Conservation (phyloP, 192 early-diverging fungal species). For the Umbelopsis vinacea region DNA sequence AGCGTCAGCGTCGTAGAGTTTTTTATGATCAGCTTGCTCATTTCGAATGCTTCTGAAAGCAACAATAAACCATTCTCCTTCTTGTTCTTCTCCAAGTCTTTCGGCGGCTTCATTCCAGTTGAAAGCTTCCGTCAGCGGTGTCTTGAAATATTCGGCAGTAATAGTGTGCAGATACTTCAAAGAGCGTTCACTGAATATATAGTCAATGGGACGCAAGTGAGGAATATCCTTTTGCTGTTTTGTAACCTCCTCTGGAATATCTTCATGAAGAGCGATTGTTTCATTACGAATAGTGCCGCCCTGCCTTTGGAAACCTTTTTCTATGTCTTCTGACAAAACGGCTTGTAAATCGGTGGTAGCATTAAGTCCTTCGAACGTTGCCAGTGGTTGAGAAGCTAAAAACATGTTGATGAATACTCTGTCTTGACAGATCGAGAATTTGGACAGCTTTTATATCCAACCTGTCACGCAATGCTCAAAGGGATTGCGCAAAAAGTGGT, state of each 20-base stretch:
- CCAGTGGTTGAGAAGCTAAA: neutral
- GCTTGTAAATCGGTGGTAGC: neutral
- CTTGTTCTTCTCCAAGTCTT: conserved; percentile 28
- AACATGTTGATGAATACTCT: neutral
- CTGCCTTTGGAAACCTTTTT: neutral
- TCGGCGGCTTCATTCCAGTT: conserved; percentile 51
- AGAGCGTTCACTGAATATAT: conserved; percentile 30
- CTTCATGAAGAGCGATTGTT: neutral
- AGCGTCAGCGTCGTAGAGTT: conserved; percentile 51
- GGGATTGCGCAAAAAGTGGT: conserved; percentile 10
- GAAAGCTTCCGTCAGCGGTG: conserved; percentile 35
- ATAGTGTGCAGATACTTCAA: conserved; percentile 32
- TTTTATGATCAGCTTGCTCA: conserved; percentile 37
- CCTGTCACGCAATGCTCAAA: neutral
- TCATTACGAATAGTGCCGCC: conserved; percentile 6
- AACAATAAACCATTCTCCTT: conserved; percentile 54
- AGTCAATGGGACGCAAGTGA: conserved; percentile 38
- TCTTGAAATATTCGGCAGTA: conserved; percentile 35
- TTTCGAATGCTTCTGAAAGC: conserved; percentile 51
- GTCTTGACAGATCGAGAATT: neutral
- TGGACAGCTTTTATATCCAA: neutral
- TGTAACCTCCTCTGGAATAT: neutral
- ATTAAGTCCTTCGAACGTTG: neutral
- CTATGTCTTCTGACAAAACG: neutral
- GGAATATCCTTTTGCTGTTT: neutral